A percentile compares a stretch with the other conserved stretches of the same genome.
Conservation (phyloP, 108 stramenopile species). For the Conticribra weissflogii region DNA sequence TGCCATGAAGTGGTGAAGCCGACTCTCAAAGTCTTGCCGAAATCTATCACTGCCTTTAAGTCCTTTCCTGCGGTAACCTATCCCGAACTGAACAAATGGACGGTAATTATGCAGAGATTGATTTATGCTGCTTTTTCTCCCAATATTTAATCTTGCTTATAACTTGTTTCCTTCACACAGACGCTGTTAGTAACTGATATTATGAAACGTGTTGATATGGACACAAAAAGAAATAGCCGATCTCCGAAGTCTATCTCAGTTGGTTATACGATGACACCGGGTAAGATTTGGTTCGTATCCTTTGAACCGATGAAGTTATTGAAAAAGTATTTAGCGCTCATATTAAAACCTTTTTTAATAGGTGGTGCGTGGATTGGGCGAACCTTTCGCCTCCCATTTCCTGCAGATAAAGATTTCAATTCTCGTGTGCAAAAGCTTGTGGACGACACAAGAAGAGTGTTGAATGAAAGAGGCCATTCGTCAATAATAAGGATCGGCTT, state of each 20-base stretch:
- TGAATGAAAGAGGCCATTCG: constrained; percentile 26
- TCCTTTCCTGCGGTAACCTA: constrained; percentile 56
- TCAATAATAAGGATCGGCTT: constrained; percentile 50
- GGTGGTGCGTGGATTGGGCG: constrained; percentile 46
- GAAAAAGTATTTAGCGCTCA: no score
- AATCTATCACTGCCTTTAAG: constrained; percentile 86
- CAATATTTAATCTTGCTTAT: no score
- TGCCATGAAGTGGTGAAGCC: constrained; percentile 72
- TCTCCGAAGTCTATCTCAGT: constrained; percentile 72
- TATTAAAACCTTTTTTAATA: constrained; percentile 19
- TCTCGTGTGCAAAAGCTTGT: constrained; percentile 39
- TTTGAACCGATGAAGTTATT: no score
- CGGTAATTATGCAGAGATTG: constrained; percentile 24
- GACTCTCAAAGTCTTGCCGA: constrained; percentile 68
- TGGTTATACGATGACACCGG: constrained; percentile 57
- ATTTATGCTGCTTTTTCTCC: no score
- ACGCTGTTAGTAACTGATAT: constrained; percentile 68
- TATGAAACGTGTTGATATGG: constrained; percentile 69
- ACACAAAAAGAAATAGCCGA: constrained; percentile 68
- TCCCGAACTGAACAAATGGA: constrained; percentile 69
- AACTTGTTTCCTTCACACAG: no score
- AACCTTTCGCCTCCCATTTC: constrained; percentile 51
- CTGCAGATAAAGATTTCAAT: constrained; percentile 45
- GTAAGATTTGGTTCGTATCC: no score
- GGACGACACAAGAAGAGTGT: constrained; percentile 32